Evolutionary conservation across 495 filamentous ascomycete species (phyloP).

Genomic region (Saxophila tyrrhenica): DNA sequence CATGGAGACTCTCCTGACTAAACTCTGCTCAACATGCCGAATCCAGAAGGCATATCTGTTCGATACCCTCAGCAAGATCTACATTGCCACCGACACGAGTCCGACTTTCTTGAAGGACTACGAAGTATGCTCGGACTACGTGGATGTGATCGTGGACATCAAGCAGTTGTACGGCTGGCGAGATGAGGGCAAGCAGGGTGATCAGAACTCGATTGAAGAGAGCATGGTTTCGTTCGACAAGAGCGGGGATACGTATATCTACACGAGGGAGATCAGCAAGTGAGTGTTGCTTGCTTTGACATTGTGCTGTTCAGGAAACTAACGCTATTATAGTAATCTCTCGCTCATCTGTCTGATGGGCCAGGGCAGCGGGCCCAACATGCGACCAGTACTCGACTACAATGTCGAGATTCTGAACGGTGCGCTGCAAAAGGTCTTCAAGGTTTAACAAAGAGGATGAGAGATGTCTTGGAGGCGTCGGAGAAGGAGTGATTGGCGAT

Average conservation of each 20-base stretch:
- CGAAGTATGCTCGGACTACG: constrained; percentile 95
- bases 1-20: constrained; percentile 83
- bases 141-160: constrained; percentile 93
- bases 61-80: constrained; percentile 93
- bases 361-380: constrained; percentile 31
- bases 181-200: constrained; percentile 14
- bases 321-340: constrained; percentile 22
- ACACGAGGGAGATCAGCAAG: constrained; percentile 84
- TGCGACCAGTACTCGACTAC: constrained; percentile 36
- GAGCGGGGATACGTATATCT: constrained; percentile 63
- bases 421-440: constrained; percentile 32
- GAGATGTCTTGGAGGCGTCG: neutral
- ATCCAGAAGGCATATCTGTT: constrained; percentile 98
- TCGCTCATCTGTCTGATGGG: constrained; percentile 37
- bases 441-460: constrained; percentile 9
- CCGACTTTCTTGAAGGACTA: constrained; percentile 89
- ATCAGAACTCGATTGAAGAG: constrained; percentile 48
- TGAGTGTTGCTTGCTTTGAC: constrained; percentile 36
- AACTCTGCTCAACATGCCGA: constrained; percentile 72
- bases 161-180: constrained; percentile 87
- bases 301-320: too few species aligned
- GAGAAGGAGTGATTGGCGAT: neutral
- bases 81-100: constrained; percentile 87
- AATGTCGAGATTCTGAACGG: constrained; percentile 35
- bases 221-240: constrained; percentile 63